A percentile compares a stretch with the other conserved stretches of the same genome.
Evolutionary conservation across 2,329 filamentous ascomycete genomes (phyloP).

Genomic region (Penicillium sp.): DNA sequence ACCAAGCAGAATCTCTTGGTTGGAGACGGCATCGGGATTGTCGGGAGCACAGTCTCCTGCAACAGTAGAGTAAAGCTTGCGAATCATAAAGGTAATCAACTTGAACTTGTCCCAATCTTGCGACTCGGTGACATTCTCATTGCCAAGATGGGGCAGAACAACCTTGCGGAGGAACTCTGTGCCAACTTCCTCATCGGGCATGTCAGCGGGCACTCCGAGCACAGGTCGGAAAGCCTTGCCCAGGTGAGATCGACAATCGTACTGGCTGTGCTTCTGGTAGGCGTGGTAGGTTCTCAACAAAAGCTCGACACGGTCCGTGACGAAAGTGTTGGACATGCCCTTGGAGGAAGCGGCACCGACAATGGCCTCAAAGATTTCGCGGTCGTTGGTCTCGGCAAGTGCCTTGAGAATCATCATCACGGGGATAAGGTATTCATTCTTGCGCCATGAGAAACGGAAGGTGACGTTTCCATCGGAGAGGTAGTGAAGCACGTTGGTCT

Average conservation of each 20-base stretch:
- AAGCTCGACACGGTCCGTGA: conserved; percentile 91
- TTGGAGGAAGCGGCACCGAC: conserved; percentile 75
- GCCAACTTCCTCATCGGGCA: conserved; percentile 84
- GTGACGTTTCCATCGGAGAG: conserved; percentile 93
- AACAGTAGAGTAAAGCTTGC: conserved; percentile 90
- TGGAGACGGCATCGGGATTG: conserved; percentile 94
- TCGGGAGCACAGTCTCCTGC: conserved; percentile 90
- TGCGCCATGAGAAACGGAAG: conserved; percentile 96
- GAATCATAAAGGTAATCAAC: conserved; percentile 90
- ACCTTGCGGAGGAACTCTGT: conserved; percentile 87
- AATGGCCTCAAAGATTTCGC: conserved; percentile 92
- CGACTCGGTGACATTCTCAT: conserved; percentile 74
- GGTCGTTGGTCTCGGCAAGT: conserved; percentile 90
- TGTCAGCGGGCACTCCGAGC: conserved; percentile 75
- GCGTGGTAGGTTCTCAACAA: conserved; percentile 89
- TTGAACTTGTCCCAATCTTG: conserved; percentile 92
- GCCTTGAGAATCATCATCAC: conserved; percentile 97
- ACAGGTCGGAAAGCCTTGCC: conserved; percentile 90
- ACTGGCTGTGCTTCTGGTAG: conserved; percentile 78
- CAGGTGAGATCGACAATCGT: conserved; percentile 79
- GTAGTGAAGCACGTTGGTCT: conserved; percentile 96
- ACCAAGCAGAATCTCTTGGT: conserved; percentile 90
- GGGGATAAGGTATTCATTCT: conserved; percentile 93
- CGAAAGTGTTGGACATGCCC: conserved; percentile 81
- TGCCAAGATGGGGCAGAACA: conserved; percentile 87